Base-by-base conservation (phyloP, 768 basidiomycete genomes). In the Pulveroboletus sp. region DNA sequence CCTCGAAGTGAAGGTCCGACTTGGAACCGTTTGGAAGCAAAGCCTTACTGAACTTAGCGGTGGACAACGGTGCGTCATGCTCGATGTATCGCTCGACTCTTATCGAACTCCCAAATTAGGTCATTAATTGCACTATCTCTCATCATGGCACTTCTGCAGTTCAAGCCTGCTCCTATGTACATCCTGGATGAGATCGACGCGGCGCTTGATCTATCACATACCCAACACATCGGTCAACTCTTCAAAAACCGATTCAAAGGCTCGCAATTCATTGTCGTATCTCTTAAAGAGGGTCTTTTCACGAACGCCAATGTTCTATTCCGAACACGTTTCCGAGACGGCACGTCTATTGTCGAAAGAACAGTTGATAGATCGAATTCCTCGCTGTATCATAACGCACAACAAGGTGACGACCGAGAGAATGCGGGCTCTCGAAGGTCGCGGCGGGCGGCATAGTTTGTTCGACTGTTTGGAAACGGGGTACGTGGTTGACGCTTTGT, bases 171-270 rank as follows among this genome's bases (percentile, higher is more conserved):
- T 14, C 95, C 94, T 3, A 94, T 98, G 92, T 98, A 98, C 69
- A 99, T 99, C 64, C 80, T 99, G 9, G 97, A 99, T 70, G 97
- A 99, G 70, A 95, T 99, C 54, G 97, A 98, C 67, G 94, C 97
- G 0, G 95, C 95, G 8, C 79, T 98, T 23, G 97, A 99, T 69
- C 73, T 98, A 12, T 94, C 92, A 24, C 93, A 95, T 58, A 95
- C 92, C 2, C 94, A 98, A 61, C 92, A 99, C 68, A 97, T 99
- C 51, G 97, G 95, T 25, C 91, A 93, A 56, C 81, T 98, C n/a
- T 98, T 99, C 82, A 81, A 88, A 35, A 95, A 87, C 40, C 83
- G 97, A 16, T 99, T 99, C 80, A 94, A 93, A 71, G 95, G 95
- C 35, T 89, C 88, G 14, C 97, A 99, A 66, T 99, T 97, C 72